These are phyloP conservation scores for Trichosporon ovoides DNA, from an alignment of 1,284 basidiomycete genomes.

Conservation along the genomic window DNA sequence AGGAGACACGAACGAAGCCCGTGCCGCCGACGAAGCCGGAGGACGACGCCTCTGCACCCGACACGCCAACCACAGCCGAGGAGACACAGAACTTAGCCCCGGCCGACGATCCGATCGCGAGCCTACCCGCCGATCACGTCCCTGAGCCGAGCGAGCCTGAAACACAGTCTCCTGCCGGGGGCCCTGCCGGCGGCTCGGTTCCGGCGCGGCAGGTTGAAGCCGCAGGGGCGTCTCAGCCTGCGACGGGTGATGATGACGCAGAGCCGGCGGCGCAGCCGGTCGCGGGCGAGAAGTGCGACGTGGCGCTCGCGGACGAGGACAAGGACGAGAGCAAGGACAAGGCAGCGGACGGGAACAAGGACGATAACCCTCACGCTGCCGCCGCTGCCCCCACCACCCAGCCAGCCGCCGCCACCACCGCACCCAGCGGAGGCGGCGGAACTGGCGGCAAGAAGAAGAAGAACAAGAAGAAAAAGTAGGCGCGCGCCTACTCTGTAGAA, in stretches of 20 bases:
- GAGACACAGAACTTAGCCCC: not conserved
- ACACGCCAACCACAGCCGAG: not conserved
- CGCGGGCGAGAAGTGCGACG: not conserved
- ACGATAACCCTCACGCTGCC: conserved; percentile 21
- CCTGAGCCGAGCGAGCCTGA: not conserved
- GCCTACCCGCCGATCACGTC: not conserved
- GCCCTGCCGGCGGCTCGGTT: not conserved
- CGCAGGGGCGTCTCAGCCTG: not conserved
- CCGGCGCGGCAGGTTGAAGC: not conserved
- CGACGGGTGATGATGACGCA: not conserved
- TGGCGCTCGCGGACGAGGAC: not conserved
- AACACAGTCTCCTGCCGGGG: not conserved
- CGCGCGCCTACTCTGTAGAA: not conserved
- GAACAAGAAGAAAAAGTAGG: conserved; percentile 40
- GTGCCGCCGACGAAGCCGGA: not conserved
- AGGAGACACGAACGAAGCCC: not conserved
- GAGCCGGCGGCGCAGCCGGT: not conserved
- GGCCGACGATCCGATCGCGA: not conserved
- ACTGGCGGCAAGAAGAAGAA: conserved; percentile 19
- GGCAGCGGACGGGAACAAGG: conserved; percentile 4
- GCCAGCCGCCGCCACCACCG: conserved; percentile 18
- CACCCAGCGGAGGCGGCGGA: conserved; percentile 12
- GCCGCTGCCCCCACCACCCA: conserved; percentile 9
- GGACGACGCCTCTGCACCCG: not conserved
- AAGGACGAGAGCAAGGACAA: not conserved